Evolutionary conservation across 2,329 filamentous ascomycete species (phyloP), one percentile per base, ranked within the genome.

Genomic region (Pezicula radicicola): DNA sequence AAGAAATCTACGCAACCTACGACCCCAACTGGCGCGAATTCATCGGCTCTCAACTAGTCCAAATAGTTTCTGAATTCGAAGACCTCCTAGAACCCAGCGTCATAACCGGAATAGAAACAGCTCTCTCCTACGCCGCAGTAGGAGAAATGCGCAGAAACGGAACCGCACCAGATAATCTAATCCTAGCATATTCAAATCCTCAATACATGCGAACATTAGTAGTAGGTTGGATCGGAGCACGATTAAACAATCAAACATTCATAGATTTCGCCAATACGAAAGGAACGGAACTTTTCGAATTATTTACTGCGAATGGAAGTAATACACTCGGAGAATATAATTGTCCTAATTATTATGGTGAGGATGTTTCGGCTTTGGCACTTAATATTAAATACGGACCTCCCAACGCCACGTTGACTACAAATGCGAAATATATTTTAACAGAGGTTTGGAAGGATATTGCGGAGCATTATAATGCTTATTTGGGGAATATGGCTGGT

Each of bases 1-100:
- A 63, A 7, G 51, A 55, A 18, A 72, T 68, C 52, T 70, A 70
- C 45, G 66, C 67, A 50, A 74, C 76, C 0, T 85, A 80, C 75
- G 83, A 85, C 55, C 81, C 81, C 1, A 85, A 85, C 55, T 85
- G 81, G 82, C 71, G 82, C 42, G 81, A 81, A 3, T 85, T 86
- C 52, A 72, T 85, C 39, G 80, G 81, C 18, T 81, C 78, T 0
- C 75, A 79, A 0, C 72, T 85, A 7, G 75, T 85, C 16, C 69
- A 84, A 40, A 76, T 77, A 18, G 70, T 83, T 30, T 81, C 84
- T 60, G 81, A 85, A 55, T 85, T 80, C 47, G 61, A 70, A 0
- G 61, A 75, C 50, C 69, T 84, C 0, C 55, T 77, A 3, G 68
- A 64, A 47, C 55, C 64, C 18, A 46, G 59, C 3, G 70, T 70